These are phyloP conservation scores for Paramecium sexaurelia DNA, from an alignment of 73 alveolate genomes.

Conservation along the genomic window DNA sequence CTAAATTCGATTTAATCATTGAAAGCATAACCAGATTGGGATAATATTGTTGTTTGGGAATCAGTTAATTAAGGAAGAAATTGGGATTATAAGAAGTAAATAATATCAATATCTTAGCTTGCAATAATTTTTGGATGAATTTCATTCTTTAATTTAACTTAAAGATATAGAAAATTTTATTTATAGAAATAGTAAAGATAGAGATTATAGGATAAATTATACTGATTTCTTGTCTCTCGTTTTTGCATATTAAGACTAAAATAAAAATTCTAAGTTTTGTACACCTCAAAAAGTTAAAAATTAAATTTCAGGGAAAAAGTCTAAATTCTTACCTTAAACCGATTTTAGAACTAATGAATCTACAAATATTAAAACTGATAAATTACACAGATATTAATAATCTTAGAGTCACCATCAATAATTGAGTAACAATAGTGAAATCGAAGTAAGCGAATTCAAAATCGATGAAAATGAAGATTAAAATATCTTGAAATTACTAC, in stretches of 20 bases:
- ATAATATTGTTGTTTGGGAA: neutral
- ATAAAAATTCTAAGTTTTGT: neutral
- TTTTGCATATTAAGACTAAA: neutral
- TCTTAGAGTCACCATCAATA: neutral
- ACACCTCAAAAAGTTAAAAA: neutral
- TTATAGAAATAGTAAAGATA: neutral
- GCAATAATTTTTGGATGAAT: neutral
- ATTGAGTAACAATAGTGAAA: neutral
- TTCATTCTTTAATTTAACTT: neutral
- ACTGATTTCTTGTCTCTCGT: neutral
- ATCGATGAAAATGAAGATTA: neutral
- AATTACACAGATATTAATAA: too few species aligned
- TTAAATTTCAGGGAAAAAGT: neutral
- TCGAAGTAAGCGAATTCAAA: neutral
- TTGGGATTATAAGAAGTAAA: slow-evolving; percentile 14
- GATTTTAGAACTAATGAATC: slow-evolving; percentile 7
- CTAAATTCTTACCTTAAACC: neutral
- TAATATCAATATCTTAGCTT: neutral
- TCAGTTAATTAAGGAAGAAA: neutral
- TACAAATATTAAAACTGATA: slow-evolving; percentile 32
- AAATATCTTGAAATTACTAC: neutral
- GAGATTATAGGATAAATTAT: slow-evolving; percentile 11
- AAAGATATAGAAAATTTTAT: neutral
- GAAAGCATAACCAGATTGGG: neutral
- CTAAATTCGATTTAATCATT: neutral